A percentile compares a stretch with the other conserved stretches of the same genome.
phyloP scores from a whole-genome alignment of 768 basidiomycete species.

The Amanita jacksonii region DNA sequence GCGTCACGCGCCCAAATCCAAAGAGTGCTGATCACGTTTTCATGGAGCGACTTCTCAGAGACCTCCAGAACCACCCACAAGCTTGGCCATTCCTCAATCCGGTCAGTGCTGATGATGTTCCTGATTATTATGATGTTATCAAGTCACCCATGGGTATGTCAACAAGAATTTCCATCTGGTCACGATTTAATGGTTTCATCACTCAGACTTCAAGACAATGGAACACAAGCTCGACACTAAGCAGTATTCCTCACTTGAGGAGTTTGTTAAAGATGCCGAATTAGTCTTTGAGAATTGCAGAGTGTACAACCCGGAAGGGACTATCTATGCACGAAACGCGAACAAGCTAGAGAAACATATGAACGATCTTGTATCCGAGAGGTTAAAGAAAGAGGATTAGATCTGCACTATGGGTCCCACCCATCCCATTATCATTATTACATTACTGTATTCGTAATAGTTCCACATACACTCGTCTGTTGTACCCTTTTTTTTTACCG shows the following conservation, averaged over 20 bases:
- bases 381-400: conserved; percentile 20
- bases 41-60: conserved; percentile 72
- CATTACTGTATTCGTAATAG: background rate
- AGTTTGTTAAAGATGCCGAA: conserved; percentile 71
- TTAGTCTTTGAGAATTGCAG: conserved; percentile 88
- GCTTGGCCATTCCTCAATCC: conserved; percentile 87
- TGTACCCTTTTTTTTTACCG: too few relatives aligned
- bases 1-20: conserved; percentile 25
- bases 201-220: conserved; percentile 83
- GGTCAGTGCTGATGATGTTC: conserved; percentile 69
- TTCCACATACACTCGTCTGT: background rate
- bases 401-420: background rate
- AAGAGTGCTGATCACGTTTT: conserved; percentile 48
- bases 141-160: conserved; percentile 85
- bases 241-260: conserved; percentile 65
- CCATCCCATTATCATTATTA: background rate
- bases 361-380: conserved; percentile 37
- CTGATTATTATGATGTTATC: conserved; percentile 87
- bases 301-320: conserved; percentile 74
- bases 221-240: conserved; percentile 83
- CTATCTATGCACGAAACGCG: conserved; percentile 78
- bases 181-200: background rate
- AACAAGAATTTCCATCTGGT: background rate
- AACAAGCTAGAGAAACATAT: conserved; percentile 75
- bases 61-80: conserved; percentile 65